Percentiles rank a stretch among this genome's conserved stretches.
Conservation (phyloP, 2,329 filamentous ascomycete species). For the Trichoderma endophyticum region DNA sequence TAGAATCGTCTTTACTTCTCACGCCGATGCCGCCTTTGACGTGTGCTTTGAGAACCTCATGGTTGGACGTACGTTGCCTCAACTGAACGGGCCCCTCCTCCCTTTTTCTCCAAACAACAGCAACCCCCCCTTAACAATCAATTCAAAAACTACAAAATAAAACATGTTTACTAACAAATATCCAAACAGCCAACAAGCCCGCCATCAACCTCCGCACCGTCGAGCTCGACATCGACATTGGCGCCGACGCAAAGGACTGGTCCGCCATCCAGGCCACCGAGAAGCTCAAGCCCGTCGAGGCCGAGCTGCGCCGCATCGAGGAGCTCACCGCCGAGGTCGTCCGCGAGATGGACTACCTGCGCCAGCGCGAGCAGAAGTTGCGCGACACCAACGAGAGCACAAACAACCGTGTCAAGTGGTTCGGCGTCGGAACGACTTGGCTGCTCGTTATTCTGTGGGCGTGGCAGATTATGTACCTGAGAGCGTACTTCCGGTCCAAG, state of each 20-base stretch:
- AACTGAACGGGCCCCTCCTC: background rate
- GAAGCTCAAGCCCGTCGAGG: constrained; percentile 97
- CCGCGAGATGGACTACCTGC: constrained; percentile 92
- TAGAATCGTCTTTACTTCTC: constrained; percentile 89
- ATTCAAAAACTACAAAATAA: background rate
- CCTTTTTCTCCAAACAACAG: background rate
- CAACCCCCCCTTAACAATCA: background rate
- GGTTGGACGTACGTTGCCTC: constrained; percentile 60
- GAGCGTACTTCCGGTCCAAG: constrained; percentile 83
- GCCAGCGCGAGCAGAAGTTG: constrained; percentile 85
- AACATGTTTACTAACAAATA: background rate
- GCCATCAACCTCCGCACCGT: constrained; percentile 63
- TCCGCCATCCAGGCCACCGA: constrained; percentile 91
- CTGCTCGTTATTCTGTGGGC: constrained; percentile 84
- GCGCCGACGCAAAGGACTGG: constrained; percentile 97
- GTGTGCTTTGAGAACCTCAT: constrained; percentile 92
- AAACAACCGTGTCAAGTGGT: constrained; percentile 98
- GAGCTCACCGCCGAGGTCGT: constrained; percentile 89
- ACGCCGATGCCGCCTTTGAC: constrained; percentile 88
- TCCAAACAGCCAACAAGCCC: constrained; percentile 33
- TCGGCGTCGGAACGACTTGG: constrained; percentile 89
- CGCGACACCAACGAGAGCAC: constrained; percentile 99
- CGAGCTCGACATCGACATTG: constrained; percentile 93
- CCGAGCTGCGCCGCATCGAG: constrained; percentile 87
- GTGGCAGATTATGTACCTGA: constrained; percentile 97